Evolutionary conservation across 805 yeast species (phyloP).

Genomic region (Debaryomyces hansenii): DNA sequence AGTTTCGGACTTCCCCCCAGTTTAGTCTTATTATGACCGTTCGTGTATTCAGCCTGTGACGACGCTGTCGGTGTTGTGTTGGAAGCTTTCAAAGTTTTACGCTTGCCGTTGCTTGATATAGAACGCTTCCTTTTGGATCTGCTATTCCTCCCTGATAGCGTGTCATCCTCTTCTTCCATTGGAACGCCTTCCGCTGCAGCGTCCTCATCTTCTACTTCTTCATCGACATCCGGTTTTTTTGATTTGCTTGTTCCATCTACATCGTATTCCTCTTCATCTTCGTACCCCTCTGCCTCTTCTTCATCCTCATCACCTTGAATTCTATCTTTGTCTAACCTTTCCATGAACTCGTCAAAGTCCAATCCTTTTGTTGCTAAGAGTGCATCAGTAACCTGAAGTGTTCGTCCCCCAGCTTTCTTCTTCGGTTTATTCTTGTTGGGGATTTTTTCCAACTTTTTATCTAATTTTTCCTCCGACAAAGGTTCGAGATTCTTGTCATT

Average conservation of each 20-base stretch:
- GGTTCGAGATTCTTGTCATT: slow-evolving; percentile 36
- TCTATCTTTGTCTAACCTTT: slow-evolving; percentile 19
- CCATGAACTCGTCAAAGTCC: slow-evolving; percentile 37
- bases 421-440: slow-evolving; percentile 21
- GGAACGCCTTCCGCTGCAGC: slow-evolving; percentile 14
- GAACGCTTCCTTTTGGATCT: neutral
- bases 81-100: slow-evolving; percentile 1
- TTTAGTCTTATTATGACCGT: neutral
- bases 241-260: slow-evolving; percentile 5
- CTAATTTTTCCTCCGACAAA: slow-evolving; percentile 29
- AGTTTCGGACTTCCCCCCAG: slow-evolving; percentile 3
- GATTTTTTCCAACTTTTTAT: slow-evolving; percentile 25
- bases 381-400: slow-evolving; percentile 36
- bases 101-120: slow-evolving; percentile 1
- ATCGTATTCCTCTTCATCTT: slow-evolving; percentile 13
- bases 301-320: slow-evolving; percentile 20
- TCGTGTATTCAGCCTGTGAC: neutral
- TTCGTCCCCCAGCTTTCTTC: slow-evolving; percentile 23
- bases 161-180: slow-evolving; percentile 22
- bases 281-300: slow-evolving; percentile 19
- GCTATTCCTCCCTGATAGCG: slow-evolving; percentile 19
- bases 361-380: slow-evolving; percentile 37
- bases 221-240: slow-evolving; percentile 11
- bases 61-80: slow-evolving; percentile 5
- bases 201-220: slow-evolving; percentile 10